These are phyloP conservation scores for Epichloe baconii DNA, from an alignment of 2,329 filamentous ascomycete species.

Conservation along the genomic window DNA sequence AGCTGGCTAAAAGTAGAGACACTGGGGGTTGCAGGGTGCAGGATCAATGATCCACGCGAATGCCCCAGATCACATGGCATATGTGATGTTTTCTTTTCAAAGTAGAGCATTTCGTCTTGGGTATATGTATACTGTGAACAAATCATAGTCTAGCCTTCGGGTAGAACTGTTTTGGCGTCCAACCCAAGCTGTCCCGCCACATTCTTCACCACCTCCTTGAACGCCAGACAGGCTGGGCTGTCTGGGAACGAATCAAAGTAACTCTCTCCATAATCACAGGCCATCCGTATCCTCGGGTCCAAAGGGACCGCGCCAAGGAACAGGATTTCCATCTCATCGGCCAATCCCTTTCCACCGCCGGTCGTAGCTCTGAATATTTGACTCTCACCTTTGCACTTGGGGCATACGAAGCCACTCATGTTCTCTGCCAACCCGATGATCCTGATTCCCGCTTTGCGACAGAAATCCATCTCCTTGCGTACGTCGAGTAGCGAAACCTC, in stretches of 20 bases:
- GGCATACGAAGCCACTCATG: conserved; percentile 95
- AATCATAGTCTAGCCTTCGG: conserved; percentile 21
- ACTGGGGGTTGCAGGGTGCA: not conserved
- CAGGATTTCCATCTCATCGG: conserved; percentile 74
- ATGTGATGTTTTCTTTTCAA: not conserved
- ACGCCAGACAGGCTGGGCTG: conserved; percentile 74
- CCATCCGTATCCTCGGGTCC: conserved; percentile 89
- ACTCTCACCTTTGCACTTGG: conserved; percentile 68
- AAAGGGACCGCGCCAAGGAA: conserved; percentile 85
- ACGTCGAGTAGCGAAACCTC: conserved; percentile 89
- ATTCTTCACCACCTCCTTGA: conserved; percentile 66
- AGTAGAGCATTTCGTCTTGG: not conserved
- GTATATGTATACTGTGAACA: not conserved
- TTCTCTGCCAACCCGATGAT: conserved; percentile 91
- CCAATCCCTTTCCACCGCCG: conserved; percentile 68
- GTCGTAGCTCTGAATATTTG: conserved; percentile 89
- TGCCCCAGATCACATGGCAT: too few relatives aligned
- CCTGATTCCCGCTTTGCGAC: conserved; percentile 79
- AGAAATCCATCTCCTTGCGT: conserved; percentile 95
- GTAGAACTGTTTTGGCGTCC: conserved; percentile 39
- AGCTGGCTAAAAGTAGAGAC: conserved; percentile 26
- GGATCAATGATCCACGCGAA: not conserved
- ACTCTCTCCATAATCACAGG: conserved; percentile 94
- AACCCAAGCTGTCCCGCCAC: conserved; percentile 55
- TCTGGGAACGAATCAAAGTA: conserved; percentile 92